Base-by-base conservation (phyloP, 495 filamentous ascomycete species). In the Penicillium crystallinum region DNA sequence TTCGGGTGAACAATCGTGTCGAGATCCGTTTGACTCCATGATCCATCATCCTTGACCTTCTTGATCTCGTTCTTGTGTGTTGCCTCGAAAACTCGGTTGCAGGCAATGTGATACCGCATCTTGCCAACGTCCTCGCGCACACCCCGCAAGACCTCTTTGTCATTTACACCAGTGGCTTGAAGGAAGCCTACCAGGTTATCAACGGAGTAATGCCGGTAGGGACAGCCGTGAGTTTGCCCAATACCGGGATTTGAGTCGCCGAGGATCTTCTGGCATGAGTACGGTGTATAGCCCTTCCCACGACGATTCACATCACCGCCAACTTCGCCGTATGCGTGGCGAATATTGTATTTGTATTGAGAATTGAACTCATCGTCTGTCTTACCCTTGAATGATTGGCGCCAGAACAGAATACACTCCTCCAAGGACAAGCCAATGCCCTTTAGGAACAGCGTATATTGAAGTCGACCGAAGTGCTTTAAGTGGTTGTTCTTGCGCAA, bases 1-100 rank as follows among this genome's bases (percentile, higher is more conserved):
- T 99, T 99, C 9, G 95, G 95, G 67, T 99, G 95, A 17, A 95
- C 86, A 58, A 99, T 97, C 2, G 91, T 97, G 71, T 97, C 93
- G 30, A 95, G 76, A 62, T 95, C 87, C 5, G 81, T 77, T n/a
- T 84, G 77, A 25, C 81, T 80, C 89, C 89, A 91, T 29, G 82
- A 73, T 7, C 83, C 82, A 31, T 83, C 79, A 30, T 97, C 92
- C 71, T 89, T 93, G 47, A 90, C 92, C 62, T 82, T 84, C 71
- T 89, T 90, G 50, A 99, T 81, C 64, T 97, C 89, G n/a, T 70
- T 76, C 68, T 86, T 89, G 69, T 97, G 91, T 15, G 83, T 68
- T 59, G 82, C 82, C 58, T 99, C 95, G 67, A 97, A 99, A 8
- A 99, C 93, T 12, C 90, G 76, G 69, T 97, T 99, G 70, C 95